phyloP scores from a whole-genome alignment of 345 rosid species.

The Lepidium africanum region DNA sequence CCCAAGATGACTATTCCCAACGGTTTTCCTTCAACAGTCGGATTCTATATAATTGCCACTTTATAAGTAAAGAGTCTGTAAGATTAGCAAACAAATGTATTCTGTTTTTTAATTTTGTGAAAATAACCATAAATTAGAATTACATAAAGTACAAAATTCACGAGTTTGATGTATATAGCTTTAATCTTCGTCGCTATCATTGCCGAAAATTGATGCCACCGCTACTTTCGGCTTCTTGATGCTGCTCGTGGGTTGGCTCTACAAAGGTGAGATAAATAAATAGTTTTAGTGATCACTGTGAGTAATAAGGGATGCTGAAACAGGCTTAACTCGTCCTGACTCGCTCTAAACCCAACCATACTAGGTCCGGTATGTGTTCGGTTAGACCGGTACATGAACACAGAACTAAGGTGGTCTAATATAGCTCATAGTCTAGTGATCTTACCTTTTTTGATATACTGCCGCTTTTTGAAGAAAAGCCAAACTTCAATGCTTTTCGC shows the following conservation, averaged over 20 bases:
- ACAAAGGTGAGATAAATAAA: constrained; percentile 1
- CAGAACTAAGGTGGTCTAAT: background rate
- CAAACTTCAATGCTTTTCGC: constrained; percentile 77
- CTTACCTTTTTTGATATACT: constrained; percentile 69
- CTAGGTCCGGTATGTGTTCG: background rate
- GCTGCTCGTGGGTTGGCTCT: constrained; percentile 41
- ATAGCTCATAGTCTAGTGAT: background rate
- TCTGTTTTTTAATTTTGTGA: background rate
- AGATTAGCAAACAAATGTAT: background rate
- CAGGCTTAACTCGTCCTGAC: background rate
- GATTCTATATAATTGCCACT: background rate
- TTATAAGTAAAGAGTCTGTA: background rate
- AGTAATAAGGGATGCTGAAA: background rate
- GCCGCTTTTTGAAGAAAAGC: constrained; percentile 66
- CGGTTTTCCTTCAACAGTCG: background rate
- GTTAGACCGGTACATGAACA: background rate
- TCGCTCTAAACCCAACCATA: background rate
- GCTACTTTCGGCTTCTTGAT: constrained; percentile 62
- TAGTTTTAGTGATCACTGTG: background rate
- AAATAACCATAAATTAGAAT: background rate
- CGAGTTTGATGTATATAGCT: background rate
- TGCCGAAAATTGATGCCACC: constrained; percentile 64
- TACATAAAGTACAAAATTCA: background rate
- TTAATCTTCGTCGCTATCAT: constrained; percentile 76
- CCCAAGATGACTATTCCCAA: background rate